Conservation (phyloP, 2,329 filamentous ascomycete species). For the Pyrenochaeta sp. region DNA sequence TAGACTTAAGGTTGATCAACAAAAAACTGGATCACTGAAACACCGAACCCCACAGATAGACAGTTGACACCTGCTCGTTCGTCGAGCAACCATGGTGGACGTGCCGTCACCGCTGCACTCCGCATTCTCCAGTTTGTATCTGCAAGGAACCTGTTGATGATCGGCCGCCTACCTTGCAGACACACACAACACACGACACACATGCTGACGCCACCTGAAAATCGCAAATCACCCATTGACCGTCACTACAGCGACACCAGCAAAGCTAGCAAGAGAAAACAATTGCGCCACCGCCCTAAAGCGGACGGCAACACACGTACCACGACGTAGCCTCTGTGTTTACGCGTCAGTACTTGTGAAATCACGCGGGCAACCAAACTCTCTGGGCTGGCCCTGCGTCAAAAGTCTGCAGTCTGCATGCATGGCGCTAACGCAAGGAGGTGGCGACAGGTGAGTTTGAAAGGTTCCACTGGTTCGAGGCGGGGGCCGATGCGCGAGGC, state of each 20-base stretch:
- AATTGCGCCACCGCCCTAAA: background rate
- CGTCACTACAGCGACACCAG: too few relatives aligned
- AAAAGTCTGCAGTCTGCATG: background rate
- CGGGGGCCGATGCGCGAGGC: background rate
- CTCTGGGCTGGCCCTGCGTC: background rate
- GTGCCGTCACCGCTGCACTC: slow-evolving; percentile 14
- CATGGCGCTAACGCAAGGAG: slow-evolving; percentile 3
- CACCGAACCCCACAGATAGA: background rate
- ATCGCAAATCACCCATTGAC: background rate
- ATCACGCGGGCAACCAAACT: slow-evolving; percentile 2
- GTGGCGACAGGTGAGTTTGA: background rate
- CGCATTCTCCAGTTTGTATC: slow-evolving; percentile 5
- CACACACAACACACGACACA: background rate
- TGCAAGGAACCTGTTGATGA: slow-evolving; percentile 16
- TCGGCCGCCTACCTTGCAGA: background rate
- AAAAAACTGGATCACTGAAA: background rate
- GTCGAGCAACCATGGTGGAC: background rate
- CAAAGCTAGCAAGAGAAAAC: background rate
- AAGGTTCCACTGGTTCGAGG: background rate
- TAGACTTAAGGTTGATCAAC: background rate
- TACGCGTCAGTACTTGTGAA: slow-evolving; percentile 11
- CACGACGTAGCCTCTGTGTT: slow-evolving; percentile 7
- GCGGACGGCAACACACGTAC: background rate
- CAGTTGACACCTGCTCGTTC: background rate
- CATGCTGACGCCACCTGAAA: background rate